Evolutionary conservation across 331 rosid genomes (phyloP), one percentile per base, ranked within the genome.

Genomic region (Quercus tomentella): DNA sequence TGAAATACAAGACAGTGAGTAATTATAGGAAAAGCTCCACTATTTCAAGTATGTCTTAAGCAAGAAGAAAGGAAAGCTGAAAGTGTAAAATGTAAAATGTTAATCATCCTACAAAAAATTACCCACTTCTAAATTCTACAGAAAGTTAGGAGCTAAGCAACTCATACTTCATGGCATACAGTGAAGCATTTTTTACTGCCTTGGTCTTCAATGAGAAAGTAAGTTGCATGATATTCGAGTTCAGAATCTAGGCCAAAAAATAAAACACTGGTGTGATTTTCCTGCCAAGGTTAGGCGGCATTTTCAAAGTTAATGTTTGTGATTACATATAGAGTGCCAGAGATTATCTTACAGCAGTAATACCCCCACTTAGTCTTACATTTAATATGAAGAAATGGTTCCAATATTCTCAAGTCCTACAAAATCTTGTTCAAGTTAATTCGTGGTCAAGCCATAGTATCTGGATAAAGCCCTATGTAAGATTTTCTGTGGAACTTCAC

Each of bases 1-100:
- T 23, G 37, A 67, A 82, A 45, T 65, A 70, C 62, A 56, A 20
- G 72, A 45, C 67, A 41, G 70, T 78, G 56, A 74, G 58, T 26
- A 73, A 41, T 41, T 2, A 41, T 22, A 66, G 55, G 31, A 79
- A 16, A 26, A 57, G 41, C 55, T 22, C 26, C 65, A 51, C 3
- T 51, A 23, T 10, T 7, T 37, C 45, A 18, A 17, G 57, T 49
- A 11, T 12, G 22, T 15, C 45, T 18, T 56, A 7, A 18, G 20
- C 33, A 52, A 6, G 21, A 52, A 52, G 33, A 37, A 52, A 17
- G 25, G 11, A 51, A 37, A 15, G 45, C 45, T 41, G 45, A 52
- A 26, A n/a, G n/a, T n/a, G n/a, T n/a, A n/a, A 7, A 41, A 12
- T 41, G 3, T 41, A 25, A 26, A n/a, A 22, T 51, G 16, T 16